Evolutionary conservation across 2,329 filamentous ascomycete species (phyloP), one percentile per base, ranked within the genome.

Genomic region (Metarhizium guizhouense): DNA sequence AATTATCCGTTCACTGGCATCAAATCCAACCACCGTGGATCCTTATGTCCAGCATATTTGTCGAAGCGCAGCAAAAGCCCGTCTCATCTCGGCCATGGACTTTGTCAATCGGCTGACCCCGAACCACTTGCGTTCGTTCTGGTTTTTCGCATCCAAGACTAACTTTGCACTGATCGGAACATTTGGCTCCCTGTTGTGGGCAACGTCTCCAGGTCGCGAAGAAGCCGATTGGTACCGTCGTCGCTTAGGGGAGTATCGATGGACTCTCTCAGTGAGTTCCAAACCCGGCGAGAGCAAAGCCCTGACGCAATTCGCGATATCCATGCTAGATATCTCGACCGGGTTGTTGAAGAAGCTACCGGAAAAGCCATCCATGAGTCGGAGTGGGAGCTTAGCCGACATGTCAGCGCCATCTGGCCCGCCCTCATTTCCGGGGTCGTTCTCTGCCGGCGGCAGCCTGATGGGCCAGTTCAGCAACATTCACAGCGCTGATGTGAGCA

Each of bases 91-190:
- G 25, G 91, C 92, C 60, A 95, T 97, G 88, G 93, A 97, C 69
- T 96, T 96, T 71, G 91, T 96, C 64, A 96, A 96, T 72, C 86
- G 93, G 0, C 81, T 97, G 36, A 90, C 88, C 48, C 90, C 90
- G 0, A 83, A 86, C 40, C 92, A 97, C 64, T 79, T 96, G 34
- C 84, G 87, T n/a, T 83, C 90, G 0, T 96, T 96, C 72, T 97
- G 93, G 93, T 92, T 88, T 67, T 93, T 92, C 67, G 85, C 88
- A 2, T 90, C 87, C 45, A 89, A 90, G 65, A 88, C 88, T 42
- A 96, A 96, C 71, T 96, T 97, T 72, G 92, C 93, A 0, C 79
- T 97, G 11, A 96, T 97, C 64, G 92, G 91, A 55, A 96, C 92
- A 0, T 97, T 97, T 68, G 93, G 92, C 3, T 89, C 88, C 14